Conservation (phyloP, 805 yeast species). For the Teunomyces gatunensis region DNA sequence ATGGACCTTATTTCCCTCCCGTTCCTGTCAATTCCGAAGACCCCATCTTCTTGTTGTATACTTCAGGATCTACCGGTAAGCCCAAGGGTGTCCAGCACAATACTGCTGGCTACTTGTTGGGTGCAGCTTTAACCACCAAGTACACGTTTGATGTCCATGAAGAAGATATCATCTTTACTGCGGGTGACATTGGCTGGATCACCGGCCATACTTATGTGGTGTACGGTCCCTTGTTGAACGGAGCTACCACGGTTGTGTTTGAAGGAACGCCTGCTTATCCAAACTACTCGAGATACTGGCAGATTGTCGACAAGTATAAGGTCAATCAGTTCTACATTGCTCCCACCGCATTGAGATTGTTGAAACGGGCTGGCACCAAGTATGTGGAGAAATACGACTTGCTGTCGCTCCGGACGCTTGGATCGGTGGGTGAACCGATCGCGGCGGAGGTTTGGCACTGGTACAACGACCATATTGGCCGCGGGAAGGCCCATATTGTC, state of each 20-base stretch:
- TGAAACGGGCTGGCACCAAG: constrained; percentile 84
- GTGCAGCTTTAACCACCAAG: constrained; percentile 87
- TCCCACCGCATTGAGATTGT: constrained; percentile 93
- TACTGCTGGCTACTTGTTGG: constrained; percentile 91
- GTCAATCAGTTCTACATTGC: constrained; percentile 98
- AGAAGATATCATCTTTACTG: constrained; percentile 87
- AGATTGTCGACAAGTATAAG: constrained; percentile 85
- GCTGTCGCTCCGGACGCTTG: constrained; percentile 84
- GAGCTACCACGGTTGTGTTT: constrained; percentile 89
- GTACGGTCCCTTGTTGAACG: constrained; percentile 85
- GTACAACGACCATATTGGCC: constrained; percentile 92
- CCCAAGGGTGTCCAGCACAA: constrained; percentile 98
- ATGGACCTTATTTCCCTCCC: constrained; percentile 84
- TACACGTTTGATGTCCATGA: constrained; percentile 92
- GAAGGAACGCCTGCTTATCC: constrained; percentile 99
- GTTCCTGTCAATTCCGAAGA: constrained; percentile 87
- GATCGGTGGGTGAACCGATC: constrained; percentile 98
- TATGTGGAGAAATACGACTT: constrained; percentile 79
- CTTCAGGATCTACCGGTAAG: constrained; percentile 97
- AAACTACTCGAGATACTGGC: constrained; percentile 93
- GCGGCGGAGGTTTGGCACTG: constrained; percentile 98
- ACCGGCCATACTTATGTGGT: constrained; percentile 97
- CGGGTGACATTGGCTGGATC: constrained; percentile 99
- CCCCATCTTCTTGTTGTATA: constrained; percentile 91
- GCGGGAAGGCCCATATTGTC: constrained; percentile 81